Base-by-base conservation (phyloP, 768 basidiomycete species). In the Suillus variegatus region DNA sequence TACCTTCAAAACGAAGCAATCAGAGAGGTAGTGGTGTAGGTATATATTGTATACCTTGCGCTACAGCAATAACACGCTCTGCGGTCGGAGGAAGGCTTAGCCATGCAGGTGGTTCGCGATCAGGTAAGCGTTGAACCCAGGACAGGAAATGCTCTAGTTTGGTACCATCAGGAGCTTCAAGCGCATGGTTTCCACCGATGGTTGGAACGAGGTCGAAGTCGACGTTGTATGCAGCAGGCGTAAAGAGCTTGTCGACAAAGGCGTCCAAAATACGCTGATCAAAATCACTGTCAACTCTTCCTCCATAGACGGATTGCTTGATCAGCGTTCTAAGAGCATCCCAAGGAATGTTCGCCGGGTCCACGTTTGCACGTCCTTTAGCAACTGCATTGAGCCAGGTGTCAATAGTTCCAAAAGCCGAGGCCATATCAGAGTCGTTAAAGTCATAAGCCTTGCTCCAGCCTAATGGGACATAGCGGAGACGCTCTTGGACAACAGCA, bases 401-500 rank as follows among this genome's bases (percentile, higher is more conserved):
- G 74, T 98, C 96, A 74, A 99, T 97, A 20, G 94, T 96, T 49
- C 84, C 85, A 73, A 94, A 92, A 1, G 96, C 96, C 13, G 97
- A 92, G 18, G 92, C 87, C 86, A 97, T 92, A 74, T 99, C 97
- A 6, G 97, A 97, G 75, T 99, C 96, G 77, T 99, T 99, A 87
- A 99, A 99, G 76, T 99, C 97, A 79, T 99, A 99, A 0, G 85
- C 84, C 79, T 97, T 94, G 75, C 92, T 96, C 95, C 97, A 99
- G 0, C 97, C 97, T 18, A 99, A 81, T 7, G 97, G 97, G 10
- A 90, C 93, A 76, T 98, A 99, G 49, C 97, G 93, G 14, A 99
- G 82, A 67, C 97, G 93, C 77, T 99, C 97, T 79, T 97, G 96
- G 1, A 99, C 90, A 22, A 99, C 88, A 14, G 97, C 96, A 72